These are phyloP conservation scores for Backusella sp. DNA, from an alignment of 192 early-diverging fungal genomes.

Conservation along the genomic window DNA sequence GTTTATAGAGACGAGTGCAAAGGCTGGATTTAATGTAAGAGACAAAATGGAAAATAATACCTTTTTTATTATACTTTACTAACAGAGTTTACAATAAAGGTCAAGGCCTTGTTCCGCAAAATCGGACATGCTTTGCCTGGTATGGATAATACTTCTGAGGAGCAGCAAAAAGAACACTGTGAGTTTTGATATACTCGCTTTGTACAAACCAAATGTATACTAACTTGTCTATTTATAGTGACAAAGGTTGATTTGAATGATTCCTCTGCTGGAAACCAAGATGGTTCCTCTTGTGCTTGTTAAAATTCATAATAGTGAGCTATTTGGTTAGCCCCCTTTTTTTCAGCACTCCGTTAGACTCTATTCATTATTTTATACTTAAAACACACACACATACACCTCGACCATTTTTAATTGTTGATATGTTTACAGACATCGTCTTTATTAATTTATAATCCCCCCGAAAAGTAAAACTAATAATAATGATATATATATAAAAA, in stretches of 20 bases:
- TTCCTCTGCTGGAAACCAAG: constrained; percentile 15
- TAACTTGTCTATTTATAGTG: constrained; percentile 10
- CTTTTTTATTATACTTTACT: neutral
- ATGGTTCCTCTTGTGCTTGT: constrained; percentile 27
- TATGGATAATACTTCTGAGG: constrained; percentile 69
- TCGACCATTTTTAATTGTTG: no score
- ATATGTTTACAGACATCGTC: no score
- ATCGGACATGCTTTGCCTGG: constrained; percentile 91
- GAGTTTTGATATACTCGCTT: neutral
- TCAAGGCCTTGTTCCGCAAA: constrained; percentile 96
- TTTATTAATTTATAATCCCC: no score
- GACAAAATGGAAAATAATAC: neutral
- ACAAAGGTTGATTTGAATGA: constrained; percentile 37
- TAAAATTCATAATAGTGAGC: neutral
- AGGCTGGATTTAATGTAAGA: constrained; percentile 95
- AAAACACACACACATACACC: no score
- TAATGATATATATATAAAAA: neutral
- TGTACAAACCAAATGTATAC: neutral
- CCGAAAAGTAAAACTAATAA: no score
- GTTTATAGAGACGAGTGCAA: constrained; percentile 99
- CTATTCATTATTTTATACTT: neutral
- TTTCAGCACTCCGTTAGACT: neutral
- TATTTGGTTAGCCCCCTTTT: neutral
- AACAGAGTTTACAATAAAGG: constrained; percentile 41
- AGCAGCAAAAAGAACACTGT: constrained; percentile 38